Base-by-base conservation (phyloP, 495 filamentous ascomycete genomes). In the Penicillium tannophilum region DNA sequence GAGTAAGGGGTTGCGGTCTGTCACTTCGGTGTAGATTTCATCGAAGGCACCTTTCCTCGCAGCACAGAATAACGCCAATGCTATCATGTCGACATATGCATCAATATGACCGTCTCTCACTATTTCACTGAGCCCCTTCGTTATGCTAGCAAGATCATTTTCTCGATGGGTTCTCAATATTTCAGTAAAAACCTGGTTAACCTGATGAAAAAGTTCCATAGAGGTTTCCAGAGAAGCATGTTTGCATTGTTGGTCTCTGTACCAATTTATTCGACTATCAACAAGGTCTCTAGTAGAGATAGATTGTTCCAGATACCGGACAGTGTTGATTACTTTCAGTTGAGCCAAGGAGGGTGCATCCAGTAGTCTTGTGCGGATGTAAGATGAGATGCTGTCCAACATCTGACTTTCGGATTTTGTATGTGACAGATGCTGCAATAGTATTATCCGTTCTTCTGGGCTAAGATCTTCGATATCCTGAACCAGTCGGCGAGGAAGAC, bases 21-120 rank as follows among this genome's bases (percentile, higher is more conserved):
- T 79, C 0, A 86, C 79, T 61, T 86, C 84, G 12, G 79, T 66
- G 59, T 85, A 87, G 8, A 85, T 82, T 58, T 87, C 84, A 59
- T 86, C 82, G 45, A 86, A 75, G 3, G 82, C 83, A 24, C 72
- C 71, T 52, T 82, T 84, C 30, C 82, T 69, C 11, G 80, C 78
- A 7, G 83, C 78, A 53, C 80, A 85, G 58, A 87, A 86, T 33
- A 86, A 54, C 3, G 80, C 72, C 20, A 87, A 72, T 0, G 78
- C 73, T 44, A 85, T 60, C 47, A 86, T 78, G 55, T 87, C 84
- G 0, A 70, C 70, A 42, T 76, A 68, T 6, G 78, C 67, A 65
- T 86, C 73, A 55, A 84, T 67, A 1, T 60, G 55, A n/a, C 70
- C 70, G 24, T 67, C 65, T 45, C 73, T 62, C 0, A 79, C 47